These are phyloP conservation scores for Penicillium sp. DNA, from an alignment of 2,329 filamentous ascomycete species.

Conservation along the genomic window DNA sequence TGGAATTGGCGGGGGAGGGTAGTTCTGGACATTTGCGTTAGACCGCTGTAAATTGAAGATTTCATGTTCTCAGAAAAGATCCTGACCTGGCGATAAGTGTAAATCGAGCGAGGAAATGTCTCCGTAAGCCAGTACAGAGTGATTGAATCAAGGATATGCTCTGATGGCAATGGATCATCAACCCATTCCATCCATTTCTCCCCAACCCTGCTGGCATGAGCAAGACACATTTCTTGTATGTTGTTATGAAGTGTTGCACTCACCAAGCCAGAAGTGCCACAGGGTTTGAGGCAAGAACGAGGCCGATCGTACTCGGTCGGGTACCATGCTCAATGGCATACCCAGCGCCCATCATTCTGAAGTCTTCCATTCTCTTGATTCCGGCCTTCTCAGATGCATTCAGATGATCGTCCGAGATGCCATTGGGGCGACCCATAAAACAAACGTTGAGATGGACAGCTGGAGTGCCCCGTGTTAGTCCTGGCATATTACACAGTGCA, in stretches of 20 bases:
- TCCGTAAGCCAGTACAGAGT: slow-evolving; percentile 45
- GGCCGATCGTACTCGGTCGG: slow-evolving; percentile 38
- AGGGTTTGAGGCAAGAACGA: slow-evolving; percentile 35
- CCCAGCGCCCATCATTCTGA: slow-evolving; percentile 23
- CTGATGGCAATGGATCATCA: slow-evolving; percentile 33
- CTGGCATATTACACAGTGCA: not conserved
- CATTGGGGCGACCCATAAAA: slow-evolving; percentile 27
- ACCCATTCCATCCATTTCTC: slow-evolving; percentile 44
- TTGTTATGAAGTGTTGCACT: not conserved
- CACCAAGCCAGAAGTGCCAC: slow-evolving; percentile 38
- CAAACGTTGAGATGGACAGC: slow-evolving; percentile 35
- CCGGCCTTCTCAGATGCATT: slow-evolving; percentile 35
- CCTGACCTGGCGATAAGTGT: slow-evolving; percentile 35
- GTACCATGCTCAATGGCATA: slow-evolving; percentile 37
- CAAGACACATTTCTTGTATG: not conserved
- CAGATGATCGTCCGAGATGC: slow-evolving; percentile 25
- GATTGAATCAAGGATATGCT: slow-evolving; percentile 37
- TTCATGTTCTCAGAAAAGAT: too few species aligned
- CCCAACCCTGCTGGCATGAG: slow-evolving; percentile 36
- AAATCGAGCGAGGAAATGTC: slow-evolving; percentile 39
- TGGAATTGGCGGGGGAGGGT: slow-evolving; percentile 20
- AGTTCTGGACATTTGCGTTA: slow-evolving; percentile 11
- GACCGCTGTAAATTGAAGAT: not conserved
- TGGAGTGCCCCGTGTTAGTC: slow-evolving; percentile 7
- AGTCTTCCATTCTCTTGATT: slow-evolving; percentile 22